Evolutionary conservation across 2,329 filamentous ascomycete species (phyloP), one percentile per base, ranked within the genome.

Genomic region (Pyrenochaeta sp.): DNA sequence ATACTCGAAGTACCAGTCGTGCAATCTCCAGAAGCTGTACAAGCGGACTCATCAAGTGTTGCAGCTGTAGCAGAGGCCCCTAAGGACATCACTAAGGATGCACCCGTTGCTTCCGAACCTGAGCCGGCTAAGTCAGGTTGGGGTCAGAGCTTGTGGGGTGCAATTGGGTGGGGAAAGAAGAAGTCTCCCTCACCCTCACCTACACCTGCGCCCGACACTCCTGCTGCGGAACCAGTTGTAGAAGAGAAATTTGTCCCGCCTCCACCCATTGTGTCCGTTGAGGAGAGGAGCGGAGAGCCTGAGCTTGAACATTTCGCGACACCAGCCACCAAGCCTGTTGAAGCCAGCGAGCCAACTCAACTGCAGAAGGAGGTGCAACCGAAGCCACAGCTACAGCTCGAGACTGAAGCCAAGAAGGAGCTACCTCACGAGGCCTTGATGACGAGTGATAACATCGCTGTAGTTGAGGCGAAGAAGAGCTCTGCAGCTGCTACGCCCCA

Each of bases 81-180:
- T 13, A 22, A 6, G 15, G 30, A 25, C 30, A 24, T 15, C 8
- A 12, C 32, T 3, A 12, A 36, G 13, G 32, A 9, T 12, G 32
- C 32, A 36, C 32, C 32, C 32, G 7, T 13, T 12, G 32, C 32
- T 15, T 19, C 36, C 34, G 61, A 66, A 53, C 45, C 54, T 8
- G 56, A 57, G 13, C 15, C 52, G 12, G 47, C 59, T 8, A 46
- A 62, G 10, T 68, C 67, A 37, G 65, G 67, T 3, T 74, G 69
- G 68, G 69, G 69, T 13, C 58, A 60, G 2, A 62, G 67, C 30
- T 54, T 77, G 22, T 68, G 65, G 62, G 71, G 73, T 43, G 70
- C 71, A 1, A 64, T 76, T 48, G 72, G 74, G 2, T 75, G 72
- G 72, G 72, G 74, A 10, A 69, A 67, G 62, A 74, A 72, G 63